Evolutionary conservation across 352 stramenopile species (phyloP).

Genomic region (Phytophthora hibernalis): DNA sequence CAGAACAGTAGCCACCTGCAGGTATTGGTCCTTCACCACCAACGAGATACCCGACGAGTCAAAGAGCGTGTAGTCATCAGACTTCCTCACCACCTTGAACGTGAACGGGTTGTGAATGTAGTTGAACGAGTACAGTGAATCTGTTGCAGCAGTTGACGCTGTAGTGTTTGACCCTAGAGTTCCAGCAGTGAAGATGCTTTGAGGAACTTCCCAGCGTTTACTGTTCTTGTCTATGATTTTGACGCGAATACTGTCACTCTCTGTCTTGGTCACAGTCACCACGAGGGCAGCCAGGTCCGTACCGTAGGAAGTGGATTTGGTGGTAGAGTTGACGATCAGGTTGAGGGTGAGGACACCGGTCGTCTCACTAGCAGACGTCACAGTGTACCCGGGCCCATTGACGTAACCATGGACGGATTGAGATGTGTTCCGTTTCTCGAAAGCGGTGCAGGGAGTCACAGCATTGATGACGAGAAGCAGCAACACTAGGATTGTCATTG

Average conservation of each 20-base stretch:
- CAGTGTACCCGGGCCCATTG: constrained; percentile 43
- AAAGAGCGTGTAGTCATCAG: constrained; percentile 48
- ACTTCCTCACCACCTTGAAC: constrained; percentile 46
- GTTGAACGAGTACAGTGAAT: constrained; percentile 39
- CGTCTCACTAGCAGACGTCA: constrained; percentile 40
- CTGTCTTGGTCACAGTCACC: constrained; percentile 47
- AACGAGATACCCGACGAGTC: constrained; percentile 48
- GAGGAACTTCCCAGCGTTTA: constrained; percentile 59
- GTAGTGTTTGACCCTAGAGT: constrained; percentile 24
- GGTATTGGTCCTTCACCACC: constrained; percentile 53
- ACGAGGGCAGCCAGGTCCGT: constrained; percentile 47
- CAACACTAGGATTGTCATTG: neutral
- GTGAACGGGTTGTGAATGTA: constrained; percentile 55
- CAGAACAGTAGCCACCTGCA: constrained; percentile 43
- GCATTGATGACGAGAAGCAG: neutral
- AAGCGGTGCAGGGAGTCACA: constrained; percentile 1
- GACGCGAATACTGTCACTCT: constrained; percentile 50
- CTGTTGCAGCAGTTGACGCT: neutral
- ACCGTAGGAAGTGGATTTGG: constrained; percentile 35
- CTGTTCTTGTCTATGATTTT: constrained; percentile 63
- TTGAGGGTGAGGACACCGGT: constrained; percentile 40
- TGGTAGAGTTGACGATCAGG: constrained; percentile 39
- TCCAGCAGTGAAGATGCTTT: constrained; percentile 42
- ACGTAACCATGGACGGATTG: constrained; percentile 38
- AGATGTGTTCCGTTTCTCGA: constrained; percentile 25